Percentiles rank a stretch among this genome's conserved stretches.
These are phyloP conservation scores for Alopecurus myosuroides DNA, from an alignment of 176 grass and related monocot genomes.

Conservation along the genomic window DNA sequence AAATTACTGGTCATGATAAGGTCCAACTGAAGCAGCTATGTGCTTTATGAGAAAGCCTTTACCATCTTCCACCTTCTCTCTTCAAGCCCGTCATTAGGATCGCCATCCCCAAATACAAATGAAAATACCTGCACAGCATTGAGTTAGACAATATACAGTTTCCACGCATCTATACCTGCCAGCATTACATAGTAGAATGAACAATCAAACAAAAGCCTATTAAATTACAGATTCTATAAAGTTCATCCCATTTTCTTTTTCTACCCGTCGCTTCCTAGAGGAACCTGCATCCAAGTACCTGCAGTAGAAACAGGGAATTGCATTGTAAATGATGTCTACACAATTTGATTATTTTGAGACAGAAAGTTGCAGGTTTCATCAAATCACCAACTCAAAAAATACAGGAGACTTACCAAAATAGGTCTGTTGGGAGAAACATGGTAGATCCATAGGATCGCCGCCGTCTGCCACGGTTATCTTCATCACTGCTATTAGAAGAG, in stretches of 20 bases:
- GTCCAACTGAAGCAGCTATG: background rate
- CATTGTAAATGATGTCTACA: conserved; percentile 8
- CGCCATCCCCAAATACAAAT: conserved; percentile 96
- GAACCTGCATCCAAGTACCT: conserved; percentile 92
- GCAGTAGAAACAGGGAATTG: conserved; percentile 4
- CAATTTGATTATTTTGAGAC: background rate
- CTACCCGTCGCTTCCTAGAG: conserved; percentile 70
- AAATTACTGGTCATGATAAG: background rate
- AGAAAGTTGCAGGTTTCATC: background rate
- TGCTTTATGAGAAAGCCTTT: conserved; percentile 20
- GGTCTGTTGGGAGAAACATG: conserved; percentile 66
- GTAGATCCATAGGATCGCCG: conserved; percentile 70
- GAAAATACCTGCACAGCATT: conserved; percentile 72
- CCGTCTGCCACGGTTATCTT: conserved; percentile 64
- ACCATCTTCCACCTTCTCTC: conserved; percentile 98
- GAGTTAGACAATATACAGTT: conserved; percentile 37
- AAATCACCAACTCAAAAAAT: background rate
- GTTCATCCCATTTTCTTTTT: conserved; percentile 68
- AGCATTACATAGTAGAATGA: conserved; percentile 29
- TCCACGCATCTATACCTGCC: conserved; percentile 10
- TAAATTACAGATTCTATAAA: conserved; percentile 99
- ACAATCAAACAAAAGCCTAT: conserved; percentile 87
- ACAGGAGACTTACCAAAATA: conserved; percentile 84
- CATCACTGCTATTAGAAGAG: conserved; percentile 66
- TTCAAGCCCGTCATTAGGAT: conserved; percentile 97